Evolutionary conservation across 306 rosid genomes (phyloP), one percentile per base, ranked within the genome.

Genomic region (Adenanthera pavonina): DNA sequence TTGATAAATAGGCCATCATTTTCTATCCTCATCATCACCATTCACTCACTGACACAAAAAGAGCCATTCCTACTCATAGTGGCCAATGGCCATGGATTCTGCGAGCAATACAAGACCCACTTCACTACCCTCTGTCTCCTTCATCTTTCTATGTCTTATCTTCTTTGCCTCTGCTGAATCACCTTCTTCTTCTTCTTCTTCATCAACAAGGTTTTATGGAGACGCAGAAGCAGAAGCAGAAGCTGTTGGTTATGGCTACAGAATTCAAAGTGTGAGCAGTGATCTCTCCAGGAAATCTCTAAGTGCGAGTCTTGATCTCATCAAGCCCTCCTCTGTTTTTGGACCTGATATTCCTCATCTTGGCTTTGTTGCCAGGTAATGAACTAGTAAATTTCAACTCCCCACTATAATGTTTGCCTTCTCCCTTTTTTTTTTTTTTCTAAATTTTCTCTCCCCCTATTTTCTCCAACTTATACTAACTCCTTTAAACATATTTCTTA

Each of bases 291-390:
- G 75, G 0, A 65, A 82, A 34, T 74, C 89, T 11, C 75, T 92
- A 76, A 84, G 84, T 13, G 94, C 97, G 14, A 12, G 76, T 84
- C 97, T 94, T 83, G 69, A 47, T 20, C 92, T 94, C 69, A 82
- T 89, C 87, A 78, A 89, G 0, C 11, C 83, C 25, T 87, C 97
- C 51, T 59, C 88, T 33, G 76, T 88, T 35, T 90, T 67, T 25
- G 98, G 98, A 53, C 87, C 92, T 34, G 98, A 94, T 62, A 75
- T 94, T 67, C 86, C 76, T 41, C 78, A 38, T 17, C 94, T 92
- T 87, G 76, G 2, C 54, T 90, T 94, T 49, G 11, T 59, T 2
- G 93, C 92, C 62, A 89, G 95, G 98, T 94, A 80, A 82, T 38
- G 2, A 25, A 56, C 5, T 56, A 3, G 9, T 8, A n/a, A 4